Percentiles rank a stretch among this genome's conserved stretches.
These are phyloP conservation scores for Kwoniella pini DNA, from an alignment of 768 basidiomycete species.

Conservation along the genomic window DNA sequence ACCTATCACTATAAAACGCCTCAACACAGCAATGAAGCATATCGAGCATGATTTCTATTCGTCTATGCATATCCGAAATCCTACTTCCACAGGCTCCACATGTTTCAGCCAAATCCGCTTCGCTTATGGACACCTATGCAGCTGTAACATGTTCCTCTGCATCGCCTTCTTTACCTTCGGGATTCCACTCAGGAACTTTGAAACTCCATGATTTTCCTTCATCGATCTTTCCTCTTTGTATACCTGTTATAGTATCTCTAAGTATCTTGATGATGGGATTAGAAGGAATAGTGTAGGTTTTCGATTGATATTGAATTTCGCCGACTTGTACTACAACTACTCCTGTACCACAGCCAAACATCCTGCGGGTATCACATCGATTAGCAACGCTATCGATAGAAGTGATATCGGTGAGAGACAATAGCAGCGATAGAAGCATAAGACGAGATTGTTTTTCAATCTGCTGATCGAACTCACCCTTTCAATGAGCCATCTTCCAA, in stretches of 20 bases:
- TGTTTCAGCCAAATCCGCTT: no score
- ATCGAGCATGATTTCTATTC: no score
- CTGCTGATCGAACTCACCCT: no score
- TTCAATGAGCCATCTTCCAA: conserved; percentile 39
- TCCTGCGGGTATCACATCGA: conserved; percentile 11
- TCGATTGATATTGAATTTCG: conserved; percentile 38
- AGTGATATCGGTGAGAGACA: no score
- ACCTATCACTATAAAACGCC: no score
- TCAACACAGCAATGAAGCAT: no score
- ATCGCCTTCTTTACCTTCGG: conserved; percentile 27
- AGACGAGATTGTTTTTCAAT: no score
- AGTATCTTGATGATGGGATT: conserved; percentile 41
- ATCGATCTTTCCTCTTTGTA: conserved; percentile 43
- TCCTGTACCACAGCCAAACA: conserved; percentile 51
- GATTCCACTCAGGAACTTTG: conserved; percentile 43
- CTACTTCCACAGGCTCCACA: no score
- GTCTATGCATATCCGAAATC: no score
- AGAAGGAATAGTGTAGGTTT: conserved; percentile 34
- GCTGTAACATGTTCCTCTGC: conserved; percentile 24
- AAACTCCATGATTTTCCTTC: conserved; percentile 37
- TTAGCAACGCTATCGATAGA: no score
- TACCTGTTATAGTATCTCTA: conserved; percentile 42
- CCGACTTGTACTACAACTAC: conserved; percentile 43
- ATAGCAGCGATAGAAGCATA: no score
- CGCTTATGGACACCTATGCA: no score